Base-by-base conservation (phyloP, 2,329 filamentous ascomycete genomes). In the Diaporthe batatas region DNA sequence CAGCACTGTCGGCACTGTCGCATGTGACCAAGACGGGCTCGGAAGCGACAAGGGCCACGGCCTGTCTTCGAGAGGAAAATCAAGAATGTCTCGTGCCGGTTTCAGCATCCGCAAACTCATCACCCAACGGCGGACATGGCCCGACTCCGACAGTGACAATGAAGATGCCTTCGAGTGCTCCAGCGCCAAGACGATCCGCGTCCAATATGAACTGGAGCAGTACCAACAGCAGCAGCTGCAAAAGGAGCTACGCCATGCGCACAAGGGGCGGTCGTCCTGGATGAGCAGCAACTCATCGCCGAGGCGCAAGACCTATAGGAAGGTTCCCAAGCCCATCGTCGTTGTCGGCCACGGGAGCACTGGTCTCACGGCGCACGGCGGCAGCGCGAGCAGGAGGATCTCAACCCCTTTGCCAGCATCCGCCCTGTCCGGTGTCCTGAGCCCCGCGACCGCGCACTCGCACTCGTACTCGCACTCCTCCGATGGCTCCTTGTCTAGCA, bases 81-180 rank as follows among this genome's bases (percentile, higher is more conserved):
- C 58, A 53, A 74, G 71, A 39, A 74, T 82, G 80, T 84, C 84
- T 71, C 82, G 81, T 75, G 80, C 83, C 59, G 79, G 79, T 75
- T 83, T 85, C 77, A 84, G 78, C 77, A 85, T 86, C 75, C 83
- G 84, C 74, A 82, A 81, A 78, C 79, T 86, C 36, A 82, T 86
- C 74, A 80, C 81, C 44, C 80, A 82, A 68, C 77, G 80, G 69
- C 76, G 78, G 49, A 72, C 71, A 42, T 71, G 59, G 67, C 67
- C 74, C 18, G 75, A 76, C 39, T 71, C 75, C 1, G 70, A 72
- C n/a, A 70, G 68, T 44, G 62, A 73, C 44, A 75, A 77, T 47
- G 75, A 76, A 21, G 77, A 78, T n/a, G 71, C 75, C 7, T 76
- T 76, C 7, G 77, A 78, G 68, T 74, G 73, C 51, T 74, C 73